Base-by-base conservation (phyloP, 2,329 filamentous ascomycete genomes). In the Fusarium denticulatum region DNA sequence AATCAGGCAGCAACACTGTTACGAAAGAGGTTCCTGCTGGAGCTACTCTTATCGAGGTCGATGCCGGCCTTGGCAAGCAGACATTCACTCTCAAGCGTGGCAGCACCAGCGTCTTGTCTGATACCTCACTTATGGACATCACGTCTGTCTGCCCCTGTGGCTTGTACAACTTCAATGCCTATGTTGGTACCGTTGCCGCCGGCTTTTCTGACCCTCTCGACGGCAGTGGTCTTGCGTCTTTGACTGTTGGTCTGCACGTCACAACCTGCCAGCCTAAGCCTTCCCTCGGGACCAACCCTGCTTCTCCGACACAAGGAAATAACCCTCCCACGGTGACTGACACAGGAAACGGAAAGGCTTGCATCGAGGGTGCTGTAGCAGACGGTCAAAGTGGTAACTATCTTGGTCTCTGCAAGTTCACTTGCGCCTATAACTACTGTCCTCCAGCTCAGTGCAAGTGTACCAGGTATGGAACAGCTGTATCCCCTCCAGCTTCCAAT, bases 81-180 rank as follows among this genome's bases (percentile, higher is more conserved):
- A 76, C 49, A 6, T 89, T 89, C 60, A 79, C 80, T 3, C 81
- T 89, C 10, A 78, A 78, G 7, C 83, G 88, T 9, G 79, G 81
- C 37, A 81, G 80, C 2, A 60, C 81, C 43, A 82, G 79, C 0
- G 81, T 88, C 8, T 69, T 89, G 9, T 82, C 82, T 18, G 86
- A 82, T 12, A 85, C 83, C 1, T 86, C 86, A 15, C 77, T 85
- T n/a, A 87, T 86, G 79, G 83, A 88, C 43, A 84, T 90, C 42
- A 80, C 82, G 3, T 79, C 85, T 46, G 79, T 79, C 22, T 90
- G 88, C 74, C 78, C 84, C 24, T 89, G 86, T 65, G 86, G 87
- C 7, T 81, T 88, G 55, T 88, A 88, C 81, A 89, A 89, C 79
- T 89, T 86, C 81, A 89, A 89, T 65, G 84, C 86, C 20, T 89